phyloP scores from a whole-genome alignment of 306 rosid genomes.

The Castanea mollissima region DNA sequence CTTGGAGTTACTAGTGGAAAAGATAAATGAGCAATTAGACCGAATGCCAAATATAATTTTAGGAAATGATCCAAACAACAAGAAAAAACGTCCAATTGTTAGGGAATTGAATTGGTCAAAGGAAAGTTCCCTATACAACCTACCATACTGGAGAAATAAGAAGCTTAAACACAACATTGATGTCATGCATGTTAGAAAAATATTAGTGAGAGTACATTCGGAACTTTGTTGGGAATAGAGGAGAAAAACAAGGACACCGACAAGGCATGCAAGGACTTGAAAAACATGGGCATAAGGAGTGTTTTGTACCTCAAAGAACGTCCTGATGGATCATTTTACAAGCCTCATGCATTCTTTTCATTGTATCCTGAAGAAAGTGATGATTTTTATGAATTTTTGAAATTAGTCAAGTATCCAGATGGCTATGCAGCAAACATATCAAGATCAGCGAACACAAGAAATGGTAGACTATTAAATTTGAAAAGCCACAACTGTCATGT shows the following conservation, averaged over 20 bases:
- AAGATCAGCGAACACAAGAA: background rate
- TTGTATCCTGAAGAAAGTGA: background rate
- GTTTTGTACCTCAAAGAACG: background rate
- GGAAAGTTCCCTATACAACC: background rate
- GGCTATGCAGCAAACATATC: background rate
- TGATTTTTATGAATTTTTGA: background rate
- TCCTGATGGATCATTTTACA: background rate
- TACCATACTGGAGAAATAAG: slow-evolving; percentile 2
- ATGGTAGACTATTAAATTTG: background rate
- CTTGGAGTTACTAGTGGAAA: too few species aligned
- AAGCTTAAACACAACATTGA: background rate
- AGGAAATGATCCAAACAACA: too few species aligned
- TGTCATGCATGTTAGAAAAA: background rate
- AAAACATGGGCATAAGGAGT: background rate
- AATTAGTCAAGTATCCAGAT: background rate
- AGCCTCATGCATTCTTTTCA: background rate
- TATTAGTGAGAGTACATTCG: background rate
- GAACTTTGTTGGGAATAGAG: background rate
- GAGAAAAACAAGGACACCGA: background rate
- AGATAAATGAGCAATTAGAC: too few species aligned
- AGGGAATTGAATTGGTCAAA: background rate
- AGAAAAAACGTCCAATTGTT: too few species aligned
- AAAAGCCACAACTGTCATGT: background rate
- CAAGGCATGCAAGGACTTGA: background rate
- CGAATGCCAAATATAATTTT: too few species aligned